Evolutionary conservation across 176 grass and related monocot species (phyloP).

Genomic region (Oryza rufipogon): DNA sequence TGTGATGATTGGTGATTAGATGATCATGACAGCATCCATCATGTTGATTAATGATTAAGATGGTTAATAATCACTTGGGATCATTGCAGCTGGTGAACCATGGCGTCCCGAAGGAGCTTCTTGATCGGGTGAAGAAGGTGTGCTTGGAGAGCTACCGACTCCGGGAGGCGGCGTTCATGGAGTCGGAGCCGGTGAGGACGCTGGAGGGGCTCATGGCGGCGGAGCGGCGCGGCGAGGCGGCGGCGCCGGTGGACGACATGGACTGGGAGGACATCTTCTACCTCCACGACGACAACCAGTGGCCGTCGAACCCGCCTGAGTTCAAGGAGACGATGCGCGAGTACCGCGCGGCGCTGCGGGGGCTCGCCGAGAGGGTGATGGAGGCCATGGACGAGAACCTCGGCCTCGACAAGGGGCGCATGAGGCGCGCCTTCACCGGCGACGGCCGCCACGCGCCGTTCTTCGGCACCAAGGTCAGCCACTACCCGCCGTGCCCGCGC

Average conservation of each 20-base stretch:
- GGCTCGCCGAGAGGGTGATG: constrained; percentile 47
- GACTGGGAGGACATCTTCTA: constrained; percentile 74
- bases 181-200: constrained; percentile 40
- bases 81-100: constrained; percentile 48
- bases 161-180: constrained; percentile 50
- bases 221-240: constrained; percentile 34
- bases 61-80: neutral
- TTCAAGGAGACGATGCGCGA: constrained; percentile 76
- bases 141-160: constrained; percentile 55
- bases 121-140: constrained; percentile 59
- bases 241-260: constrained; percentile 48
- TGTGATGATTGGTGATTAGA: neutral
- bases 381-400: constrained; percentile 70
- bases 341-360: constrained; percentile 53
- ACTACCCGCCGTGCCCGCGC: constrained; percentile 80
- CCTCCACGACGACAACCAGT: constrained; percentile 53
- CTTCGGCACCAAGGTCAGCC: constrained; percentile 80
- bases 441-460: constrained; percentile 31
- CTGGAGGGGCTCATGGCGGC: constrained; percentile 30
- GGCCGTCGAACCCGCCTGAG: constrained; percentile 49
- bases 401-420: constrained; percentile 39
- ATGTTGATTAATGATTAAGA: neutral
- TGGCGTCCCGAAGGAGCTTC: constrained; percentile 57
- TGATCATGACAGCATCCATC: neutral
- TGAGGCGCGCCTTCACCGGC: constrained; percentile 50